These are phyloP conservation scores for Odonthalia washingtoniensis DNA, from an alignment of 31 red algal genomes.

Conservation along the genomic window DNA sequence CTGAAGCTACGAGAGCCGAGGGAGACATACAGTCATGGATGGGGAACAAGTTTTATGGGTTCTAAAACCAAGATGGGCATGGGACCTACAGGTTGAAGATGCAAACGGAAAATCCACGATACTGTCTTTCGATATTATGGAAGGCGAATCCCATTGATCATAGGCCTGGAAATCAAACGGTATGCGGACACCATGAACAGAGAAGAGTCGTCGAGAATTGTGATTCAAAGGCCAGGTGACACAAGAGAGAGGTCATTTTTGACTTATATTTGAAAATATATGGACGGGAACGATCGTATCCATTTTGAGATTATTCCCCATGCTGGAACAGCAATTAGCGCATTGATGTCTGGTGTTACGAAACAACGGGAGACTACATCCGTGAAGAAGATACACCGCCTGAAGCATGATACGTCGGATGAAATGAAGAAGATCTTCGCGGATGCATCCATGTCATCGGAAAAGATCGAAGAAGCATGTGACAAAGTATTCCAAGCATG, in stretches of 20 bases:
- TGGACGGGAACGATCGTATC: neutral
- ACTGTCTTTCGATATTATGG: constrained; percentile 29
- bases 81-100: constrained; percentile 26
- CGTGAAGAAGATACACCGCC: constrained; percentile 20
- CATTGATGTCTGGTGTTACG: neutral
- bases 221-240: neutral
- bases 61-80: too few relatives aligned
- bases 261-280: constrained; percentile 1
- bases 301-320: neutral
- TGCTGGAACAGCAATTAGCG: neutral
- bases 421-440: constrained; percentile 7
- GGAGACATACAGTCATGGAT: neutral
- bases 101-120: constrained; percentile 10
- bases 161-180: constrained; percentile 7
- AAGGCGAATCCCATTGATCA: constrained; percentile 31
- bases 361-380: too few relatives aligned
- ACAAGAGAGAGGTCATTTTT: neutral
- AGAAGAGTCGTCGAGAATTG: too few relatives aligned
- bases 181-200: neutral
- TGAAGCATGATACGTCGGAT: neutral
- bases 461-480: too few relatives aligned
- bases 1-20: neutral
- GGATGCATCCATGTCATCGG: too few relatives aligned
- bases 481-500: too few relatives aligned
- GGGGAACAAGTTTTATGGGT: too few relatives aligned